A percentile compares a stretch with the other conserved stretches of the same genome.
Evolutionary conservation across 2,329 filamentous ascomycete species (phyloP).

Genomic region (Aureobasidium namibiae): DNA sequence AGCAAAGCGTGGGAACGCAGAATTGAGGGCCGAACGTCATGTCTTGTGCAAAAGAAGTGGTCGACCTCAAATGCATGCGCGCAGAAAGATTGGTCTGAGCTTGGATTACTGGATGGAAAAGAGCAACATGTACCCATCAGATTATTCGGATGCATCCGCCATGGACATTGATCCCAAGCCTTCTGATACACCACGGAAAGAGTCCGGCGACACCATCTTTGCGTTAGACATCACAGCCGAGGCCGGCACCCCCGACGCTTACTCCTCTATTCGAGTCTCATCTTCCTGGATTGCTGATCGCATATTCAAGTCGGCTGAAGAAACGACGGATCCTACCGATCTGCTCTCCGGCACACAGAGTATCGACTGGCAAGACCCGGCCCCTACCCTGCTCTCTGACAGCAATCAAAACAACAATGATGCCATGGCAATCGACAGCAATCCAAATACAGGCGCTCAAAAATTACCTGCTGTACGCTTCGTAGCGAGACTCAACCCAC

Average conservation of each 20-base stretch:
- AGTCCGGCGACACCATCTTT: slow-evolving; percentile 42
- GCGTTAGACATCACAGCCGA: slow-evolving; percentile 61
- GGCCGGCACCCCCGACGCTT: slow-evolving; percentile 36
- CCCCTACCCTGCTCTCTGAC: slow-evolving; percentile 47
- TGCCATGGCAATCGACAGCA: slow-evolving; percentile 48
- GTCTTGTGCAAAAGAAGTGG: slow-evolving; percentile 65
- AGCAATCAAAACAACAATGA: slow-evolving; percentile 32
- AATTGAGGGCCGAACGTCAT: slow-evolving; percentile 45
- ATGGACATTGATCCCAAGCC: slow-evolving; percentile 27
- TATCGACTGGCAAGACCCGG: slow-evolving; percentile 66
- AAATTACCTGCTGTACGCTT: slow-evolving; percentile 66
- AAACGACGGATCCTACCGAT: slow-evolving; percentile 25
- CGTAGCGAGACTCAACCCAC: slow-evolving; percentile 65
- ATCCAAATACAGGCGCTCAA: slow-evolving; percentile 23
- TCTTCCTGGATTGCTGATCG: slow-evolving; percentile 63
- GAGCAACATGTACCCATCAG: slow-evolving; percentile 12
- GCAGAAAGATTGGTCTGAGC: slow-evolving; percentile 58
- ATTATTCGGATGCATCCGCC: slow-evolving; percentile 20
- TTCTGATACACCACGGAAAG: background rate
- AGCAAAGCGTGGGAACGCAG: slow-evolving; percentile 37
- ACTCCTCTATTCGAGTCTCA: slow-evolving; percentile 59
- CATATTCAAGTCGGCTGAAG: slow-evolving; percentile 47
- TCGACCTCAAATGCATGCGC: slow-evolving; percentile 60
- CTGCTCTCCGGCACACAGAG: slow-evolving; percentile 27
- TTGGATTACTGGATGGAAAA: slow-evolving; percentile 66